Evolutionary conservation across 148 eudicot species (phyloP), one percentile per base, ranked within the genome.

Genomic region (Cornus kousa): DNA sequence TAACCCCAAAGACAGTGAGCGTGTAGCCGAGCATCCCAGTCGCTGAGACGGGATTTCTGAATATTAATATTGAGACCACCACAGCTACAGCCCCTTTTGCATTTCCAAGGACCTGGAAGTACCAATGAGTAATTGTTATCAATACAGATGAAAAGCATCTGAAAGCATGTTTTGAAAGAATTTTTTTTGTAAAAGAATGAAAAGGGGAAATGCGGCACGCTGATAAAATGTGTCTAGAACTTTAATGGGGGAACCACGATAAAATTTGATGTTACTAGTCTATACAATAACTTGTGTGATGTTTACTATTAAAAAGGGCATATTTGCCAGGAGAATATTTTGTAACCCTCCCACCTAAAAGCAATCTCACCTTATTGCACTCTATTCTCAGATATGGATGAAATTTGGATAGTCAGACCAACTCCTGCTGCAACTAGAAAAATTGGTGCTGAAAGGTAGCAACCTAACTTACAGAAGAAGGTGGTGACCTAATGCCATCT

Each of bases 71-170:
- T 17, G 82, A 80, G 67, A 80, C 78, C n/a, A 80, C 78, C 73
- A 80, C 82, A 7, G 82, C 82, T 0, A 80, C 82, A 3, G 82
- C 82, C 69, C 82, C 82, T 70, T 80, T 80, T 68, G 82, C 82
- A 80, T 80, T 80, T 68, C 82, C 82, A 6, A 80, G 82, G 32
- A 80, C 82, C 82, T 80, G 82, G 32, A 71, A 20, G 71, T 1
- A 3, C 43, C 19, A 35, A 57, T 2, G 8, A 62, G 24, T 20
- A 62, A 20, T 62, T n/a, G 22, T 62, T 62, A 62, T 62, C 66
- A 62, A 17, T 13, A 5, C 66, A 62, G 22, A 62, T 16, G 14
- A 1, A 3, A 62, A 62, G 23, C 66, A 62, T n/a, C 59, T 12
- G 19, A 60, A 60, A 60, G n/a, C 7, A 60, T 17, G n/a, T 60